Evolutionary conservation across 2,329 filamentous ascomycete species (phyloP), one percentile per base, ranked within the genome.

Genomic region (Aspergillus ustus): DNA sequence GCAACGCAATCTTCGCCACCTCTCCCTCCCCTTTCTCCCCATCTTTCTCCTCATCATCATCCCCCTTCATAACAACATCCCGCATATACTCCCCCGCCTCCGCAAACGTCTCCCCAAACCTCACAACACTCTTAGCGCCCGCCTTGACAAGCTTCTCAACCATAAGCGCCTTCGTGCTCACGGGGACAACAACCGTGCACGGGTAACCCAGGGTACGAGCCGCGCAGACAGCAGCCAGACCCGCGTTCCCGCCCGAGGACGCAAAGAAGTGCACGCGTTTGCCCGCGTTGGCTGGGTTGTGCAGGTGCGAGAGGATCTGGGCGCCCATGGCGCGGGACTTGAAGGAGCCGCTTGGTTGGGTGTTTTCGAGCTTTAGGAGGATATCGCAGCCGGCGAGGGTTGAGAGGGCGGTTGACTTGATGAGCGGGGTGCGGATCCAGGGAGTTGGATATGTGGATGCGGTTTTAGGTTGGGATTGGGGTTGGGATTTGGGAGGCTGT

Each of bases 321-420:
- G 91, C 86, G 53, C 91, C 91, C 63, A 94, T 86, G 31, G 90
- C 91, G 67, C 77, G 85, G 51, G 91, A 93, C 77, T 96, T 95
- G 86, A 96, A 96, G 44, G 91, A 93, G 65, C 91, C 91, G 22
- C 89, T 90, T 4, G 92, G 92, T 72, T 96, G 92, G 58, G 93
- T 85, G 73, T 91, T 91, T 70, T 96, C 92, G 64, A 95, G 86
- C 77, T 96, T 96, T 71, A 96, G 87, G 76, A 91, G 91, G 75
- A 96, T 87, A 79, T 90, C 89, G 81, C 90, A 93, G 76, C 90
- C 91, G 67, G 89, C 89, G 65, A 84, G 83, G 65, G 86, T 84
- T 48, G 90, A 92, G 43, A 93, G 82, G 15, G 85, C 80, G 54
- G 83, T 81, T 3, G 88, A 92, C 70, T 87, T 85, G 62, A 91